These are phyloP conservation scores for Cynara cardunculus DNA, from an alignment of 129 eudicot species.

Conservation along the genomic window DNA sequence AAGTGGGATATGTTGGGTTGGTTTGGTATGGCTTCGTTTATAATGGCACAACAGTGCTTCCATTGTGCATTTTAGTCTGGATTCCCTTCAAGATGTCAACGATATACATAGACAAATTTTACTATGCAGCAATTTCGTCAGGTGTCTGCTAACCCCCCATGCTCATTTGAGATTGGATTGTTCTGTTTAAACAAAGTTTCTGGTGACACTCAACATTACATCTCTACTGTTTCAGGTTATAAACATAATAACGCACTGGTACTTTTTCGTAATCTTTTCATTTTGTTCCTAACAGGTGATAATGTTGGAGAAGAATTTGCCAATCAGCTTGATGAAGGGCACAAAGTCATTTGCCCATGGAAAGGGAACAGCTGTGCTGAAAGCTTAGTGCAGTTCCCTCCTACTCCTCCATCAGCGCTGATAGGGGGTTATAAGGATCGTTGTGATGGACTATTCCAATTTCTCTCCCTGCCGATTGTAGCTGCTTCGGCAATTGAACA, in stretches of 20 bases:
- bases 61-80: no score
- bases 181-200: no score
- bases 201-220: no score
- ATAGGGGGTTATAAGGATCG: constrained; percentile 95
- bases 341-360: constrained; percentile 81
- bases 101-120: no score
- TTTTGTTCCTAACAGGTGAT: constrained; percentile 38
- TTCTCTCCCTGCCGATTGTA: constrained; percentile 72
- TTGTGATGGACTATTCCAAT: constrained; percentile 94
- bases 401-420: constrained; percentile 92
- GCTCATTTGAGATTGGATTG: no score
- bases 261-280: not conserved
- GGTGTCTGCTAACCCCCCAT: no score
- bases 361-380: constrained; percentile 92
- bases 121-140: no score
- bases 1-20: no score
- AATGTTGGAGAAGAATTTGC: constrained; percentile 69
- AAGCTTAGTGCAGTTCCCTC: constrained; percentile 95
- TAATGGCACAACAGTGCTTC: no score
- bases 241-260: not conserved
- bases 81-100: no score
- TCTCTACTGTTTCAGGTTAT: not conserved
- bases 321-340: constrained; percentile 79
- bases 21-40: no score
- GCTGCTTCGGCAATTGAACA: constrained; percentile 72